These are phyloP conservation scores for Bauhinia variegata DNA, from an alignment of 306 rosid genomes.

Conservation along the genomic window DNA sequence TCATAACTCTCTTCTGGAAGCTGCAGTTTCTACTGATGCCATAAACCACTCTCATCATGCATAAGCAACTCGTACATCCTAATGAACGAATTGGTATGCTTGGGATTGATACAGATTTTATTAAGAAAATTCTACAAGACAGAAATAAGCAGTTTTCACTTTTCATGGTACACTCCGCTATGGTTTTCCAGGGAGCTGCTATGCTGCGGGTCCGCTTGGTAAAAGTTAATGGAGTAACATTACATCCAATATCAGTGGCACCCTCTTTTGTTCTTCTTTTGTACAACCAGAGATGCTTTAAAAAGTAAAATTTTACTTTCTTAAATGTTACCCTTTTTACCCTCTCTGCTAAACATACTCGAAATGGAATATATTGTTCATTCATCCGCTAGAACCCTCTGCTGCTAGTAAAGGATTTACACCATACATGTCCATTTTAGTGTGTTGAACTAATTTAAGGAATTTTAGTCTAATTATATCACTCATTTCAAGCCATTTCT, in stretches of 20 bases:
- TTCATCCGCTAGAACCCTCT: neutral
- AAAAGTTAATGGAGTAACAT: too few relatives aligned
- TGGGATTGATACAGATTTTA: neutral
- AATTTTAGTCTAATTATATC: neutral
- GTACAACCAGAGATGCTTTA: too few relatives aligned
- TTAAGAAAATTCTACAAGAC: neutral
- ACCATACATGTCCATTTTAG: neutral
- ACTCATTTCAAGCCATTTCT: neutral
- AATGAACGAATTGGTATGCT: neutral
- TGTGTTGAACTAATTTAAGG: neutral
- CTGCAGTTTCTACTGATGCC: neutral
- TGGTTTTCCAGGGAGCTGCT: neutral
- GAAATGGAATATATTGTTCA: neutral
- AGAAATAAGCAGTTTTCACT: neutral
- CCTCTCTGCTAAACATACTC: too few relatives aligned
- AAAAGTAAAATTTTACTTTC: too few relatives aligned
- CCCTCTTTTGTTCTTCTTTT: too few relatives aligned
- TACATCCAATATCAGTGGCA: too few relatives aligned
- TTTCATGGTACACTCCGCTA: neutral
- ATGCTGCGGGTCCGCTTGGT: too few relatives aligned
- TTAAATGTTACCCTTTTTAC: too few relatives aligned
- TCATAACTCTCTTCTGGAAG: neutral
- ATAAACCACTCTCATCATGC: neutral
- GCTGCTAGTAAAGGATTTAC: neutral
- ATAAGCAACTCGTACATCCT: neutral